Percentiles rank a stretch among this genome's conserved stretches.
phyloP scores from a whole-genome alignment of 805 yeast genomes.

The Barnettozyma californica region DNA sequence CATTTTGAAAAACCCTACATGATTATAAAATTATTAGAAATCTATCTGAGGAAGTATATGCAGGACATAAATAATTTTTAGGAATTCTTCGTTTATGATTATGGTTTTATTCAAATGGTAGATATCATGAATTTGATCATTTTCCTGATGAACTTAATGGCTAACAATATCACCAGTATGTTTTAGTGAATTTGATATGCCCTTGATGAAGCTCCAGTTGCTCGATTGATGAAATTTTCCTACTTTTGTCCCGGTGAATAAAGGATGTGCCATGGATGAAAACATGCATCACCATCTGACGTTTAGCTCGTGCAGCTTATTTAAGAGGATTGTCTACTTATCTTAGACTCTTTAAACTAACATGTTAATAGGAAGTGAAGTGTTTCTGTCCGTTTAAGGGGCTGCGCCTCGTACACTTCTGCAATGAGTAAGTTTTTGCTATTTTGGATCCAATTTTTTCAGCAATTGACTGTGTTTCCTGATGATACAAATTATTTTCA shows the following conservation, averaged over 20 bases:
- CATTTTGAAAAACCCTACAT: slow-evolving; percentile 12
- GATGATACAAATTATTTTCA: slow-evolving; percentile 68
- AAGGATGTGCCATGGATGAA: slow-evolving; percentile 72
- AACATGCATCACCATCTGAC: slow-evolving; percentile 99
- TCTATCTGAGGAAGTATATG: slow-evolving; percentile 69
- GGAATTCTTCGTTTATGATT: slow-evolving; percentile 80
- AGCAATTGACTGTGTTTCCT: slow-evolving; percentile 22
- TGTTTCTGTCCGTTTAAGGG: background rate
- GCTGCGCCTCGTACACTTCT: background rate
- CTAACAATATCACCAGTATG: slow-evolving; percentile 5
- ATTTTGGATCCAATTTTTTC: background rate
- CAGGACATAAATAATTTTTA: slow-evolving; percentile 58
- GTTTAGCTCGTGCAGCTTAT: slow-evolving; percentile 6
- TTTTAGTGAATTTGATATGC: background rate
- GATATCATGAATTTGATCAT: background rate
- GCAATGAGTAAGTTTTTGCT: background rate
- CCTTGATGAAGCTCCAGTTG: slow-evolving; percentile 19
- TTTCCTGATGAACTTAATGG: background rate
- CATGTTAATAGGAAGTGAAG: background rate
- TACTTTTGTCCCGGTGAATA: slow-evolving; percentile 40
- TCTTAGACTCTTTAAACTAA: background rate
- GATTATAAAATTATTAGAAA: slow-evolving; percentile 33
- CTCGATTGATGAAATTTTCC: slow-evolving; percentile 3
- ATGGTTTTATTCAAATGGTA: background rate
- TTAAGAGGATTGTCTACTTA: background rate